Percentiles rank a stretch among this genome's conserved stretches.
Conservation (phyloP, 768 basidiomycete genomes). For the Mycena amicta region DNA sequence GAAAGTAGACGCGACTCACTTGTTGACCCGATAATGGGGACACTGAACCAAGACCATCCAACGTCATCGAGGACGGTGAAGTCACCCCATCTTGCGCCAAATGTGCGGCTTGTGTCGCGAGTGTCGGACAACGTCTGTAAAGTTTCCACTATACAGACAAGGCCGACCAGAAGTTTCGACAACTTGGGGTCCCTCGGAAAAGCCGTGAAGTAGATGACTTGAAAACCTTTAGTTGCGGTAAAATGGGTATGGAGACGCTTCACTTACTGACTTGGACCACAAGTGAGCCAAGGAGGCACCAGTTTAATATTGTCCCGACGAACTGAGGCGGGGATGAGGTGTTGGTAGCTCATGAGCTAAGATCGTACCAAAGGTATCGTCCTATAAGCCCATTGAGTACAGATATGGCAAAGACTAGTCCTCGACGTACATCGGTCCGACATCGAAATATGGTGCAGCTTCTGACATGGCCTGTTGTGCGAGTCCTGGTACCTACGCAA, state of each 20-base stretch:
- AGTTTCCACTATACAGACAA: constrained; percentile 21
- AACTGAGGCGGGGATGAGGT: constrained; percentile 6
- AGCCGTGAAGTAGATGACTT: constrained; percentile 35
- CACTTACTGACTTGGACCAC: constrained; percentile 11
- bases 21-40: constrained; percentile 15
- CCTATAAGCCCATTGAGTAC: neutral
- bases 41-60: constrained; percentile 21
- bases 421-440: too few species aligned
- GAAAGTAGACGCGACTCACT: constrained; percentile 7
- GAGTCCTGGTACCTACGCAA: too few species aligned
- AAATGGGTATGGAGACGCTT: neutral
- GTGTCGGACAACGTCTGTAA: constrained; percentile 22
- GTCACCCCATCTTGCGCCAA: constrained; percentile 22
- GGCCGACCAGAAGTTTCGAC: constrained; percentile 18
- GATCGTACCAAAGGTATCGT: neutral
- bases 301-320: constrained; percentile 17
- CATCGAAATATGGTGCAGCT: too few species aligned
- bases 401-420: too few species aligned
- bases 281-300: constrained; percentile 12
- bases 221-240: too few species aligned
- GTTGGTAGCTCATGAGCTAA: neutral
- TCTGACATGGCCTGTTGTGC: too few species aligned
- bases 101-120: constrained; percentile 20
- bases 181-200: constrained; percentile 28
- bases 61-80: constrained; percentile 12